A percentile compares a stretch with the other conserved stretches of the same genome.
These are phyloP conservation scores for Cyclotella sp. DNA, from an alignment of 108 stramenopile genomes.

Conservation along the genomic window DNA sequence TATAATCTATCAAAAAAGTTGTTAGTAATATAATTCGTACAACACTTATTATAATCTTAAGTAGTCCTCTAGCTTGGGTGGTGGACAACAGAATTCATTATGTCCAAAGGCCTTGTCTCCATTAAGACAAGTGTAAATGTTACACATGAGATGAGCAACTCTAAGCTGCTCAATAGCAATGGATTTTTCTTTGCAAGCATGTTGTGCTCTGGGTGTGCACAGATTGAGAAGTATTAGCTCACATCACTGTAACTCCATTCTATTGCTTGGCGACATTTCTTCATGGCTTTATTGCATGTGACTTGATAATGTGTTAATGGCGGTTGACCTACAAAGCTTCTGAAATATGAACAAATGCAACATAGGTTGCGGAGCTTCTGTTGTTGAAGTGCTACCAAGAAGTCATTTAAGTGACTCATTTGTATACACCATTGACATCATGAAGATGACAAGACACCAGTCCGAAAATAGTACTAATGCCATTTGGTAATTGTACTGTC, in stretches of 20 bases:
- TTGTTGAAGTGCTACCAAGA: no score
- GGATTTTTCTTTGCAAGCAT: background rate
- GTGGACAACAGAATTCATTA: conserved; percentile 8
- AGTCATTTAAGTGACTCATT: background rate
- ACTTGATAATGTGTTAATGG: background rate
- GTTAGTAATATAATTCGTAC: no score
- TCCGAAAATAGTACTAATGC: no score
- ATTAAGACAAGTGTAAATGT: conserved; percentile 18
- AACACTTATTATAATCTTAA: background rate
- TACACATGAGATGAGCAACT: background rate
- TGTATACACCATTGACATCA: background rate
- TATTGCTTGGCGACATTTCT: background rate
- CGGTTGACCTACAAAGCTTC: no score
- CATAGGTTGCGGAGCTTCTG: background rate
- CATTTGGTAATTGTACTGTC: no score
- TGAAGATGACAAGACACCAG: background rate
- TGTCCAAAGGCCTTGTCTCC: background rate
- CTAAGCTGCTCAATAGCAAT: background rate
- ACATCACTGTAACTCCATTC: background rate
- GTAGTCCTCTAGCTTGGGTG: background rate
- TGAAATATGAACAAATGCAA: background rate
- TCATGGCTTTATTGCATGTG: background rate
- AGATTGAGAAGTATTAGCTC: background rate
- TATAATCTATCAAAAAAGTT: no score
- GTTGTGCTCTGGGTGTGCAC: background rate